phyloP scores from a whole-genome alignment of 1,284 basidiomycete genomes.

The Pyrrhoderma lamaoense region DNA sequence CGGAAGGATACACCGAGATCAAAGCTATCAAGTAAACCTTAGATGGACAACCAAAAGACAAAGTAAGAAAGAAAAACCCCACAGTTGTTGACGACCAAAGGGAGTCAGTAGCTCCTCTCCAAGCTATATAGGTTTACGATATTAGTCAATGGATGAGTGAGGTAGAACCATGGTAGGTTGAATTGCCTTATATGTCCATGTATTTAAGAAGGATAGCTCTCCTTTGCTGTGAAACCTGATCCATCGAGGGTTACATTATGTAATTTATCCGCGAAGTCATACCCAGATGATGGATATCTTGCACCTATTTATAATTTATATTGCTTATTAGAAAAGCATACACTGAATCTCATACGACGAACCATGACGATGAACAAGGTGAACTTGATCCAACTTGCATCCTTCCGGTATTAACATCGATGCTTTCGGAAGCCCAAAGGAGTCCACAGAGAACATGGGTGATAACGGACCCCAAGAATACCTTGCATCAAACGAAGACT shows the following conservation, averaged over 20 bases:
- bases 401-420: constrained; percentile 42
- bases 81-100: constrained; percentile 48
- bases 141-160: background rate
- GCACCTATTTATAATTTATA: constrained; percentile 4
- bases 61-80: constrained; percentile 20
- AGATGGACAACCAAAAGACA: too few species aligned
- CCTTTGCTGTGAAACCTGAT: constrained; percentile 24
- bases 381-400: constrained; percentile 44
- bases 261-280: constrained; percentile 11
- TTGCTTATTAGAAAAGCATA: background rate
- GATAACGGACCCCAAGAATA: constrained; percentile 49
- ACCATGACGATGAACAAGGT: constrained; percentile 51
- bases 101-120: constrained; percentile 53
- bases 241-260: constrained; percentile 15
- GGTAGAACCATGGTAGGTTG: background rate
- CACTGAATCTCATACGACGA: constrained; percentile 23
- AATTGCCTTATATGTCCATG: constrained; percentile 25
- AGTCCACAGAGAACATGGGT: constrained; percentile 49
- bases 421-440: constrained; percentile 46
- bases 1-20: constrained; percentile 42
- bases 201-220: constrained; percentile 30
- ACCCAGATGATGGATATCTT: constrained; percentile 16
- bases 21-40: too few species aligned
- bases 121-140: constrained; percentile 34
- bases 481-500: constrained; percentile 36